Conservation (phyloP, 805 yeast genomes). For the Saccharomycopsis capsularis region DNA sequence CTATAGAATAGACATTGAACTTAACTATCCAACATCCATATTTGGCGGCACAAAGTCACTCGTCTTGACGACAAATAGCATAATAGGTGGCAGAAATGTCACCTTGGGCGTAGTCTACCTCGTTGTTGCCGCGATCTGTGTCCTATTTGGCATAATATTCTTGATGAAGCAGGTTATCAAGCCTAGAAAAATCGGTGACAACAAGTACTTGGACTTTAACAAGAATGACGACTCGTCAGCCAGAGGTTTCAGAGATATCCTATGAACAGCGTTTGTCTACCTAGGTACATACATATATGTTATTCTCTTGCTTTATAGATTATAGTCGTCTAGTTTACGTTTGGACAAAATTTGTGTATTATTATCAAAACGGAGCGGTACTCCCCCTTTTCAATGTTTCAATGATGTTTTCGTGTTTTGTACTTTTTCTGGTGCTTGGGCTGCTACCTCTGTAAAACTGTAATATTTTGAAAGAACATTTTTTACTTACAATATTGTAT, state of each 20-base stretch:
- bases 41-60: constrained; percentile 89
- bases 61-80: constrained; percentile 72
- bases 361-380: background rate
- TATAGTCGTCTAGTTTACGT: too few relatives aligned
- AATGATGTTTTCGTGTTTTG: background rate
- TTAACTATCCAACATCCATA: constrained; percentile 73
- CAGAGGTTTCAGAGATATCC: constrained; percentile 11
- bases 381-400: background rate
- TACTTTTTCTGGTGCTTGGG: background rate
- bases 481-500: too few relatives aligned
- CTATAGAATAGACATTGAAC: constrained; percentile 58
- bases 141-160: constrained; percentile 67
- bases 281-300: too few relatives aligned
- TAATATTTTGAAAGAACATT: background rate
- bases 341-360: too few relatives aligned
- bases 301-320: too few relatives aligned
- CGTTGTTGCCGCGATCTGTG: constrained; percentile 72
- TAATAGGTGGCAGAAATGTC: constrained; percentile 82
- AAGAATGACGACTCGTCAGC: constrained; percentile 2
- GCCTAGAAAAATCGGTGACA: constrained; percentile 78
- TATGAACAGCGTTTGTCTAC: background rate
- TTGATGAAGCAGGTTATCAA: constrained; percentile 72
- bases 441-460: background rate
- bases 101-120: constrained; percentile 80
- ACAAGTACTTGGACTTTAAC: constrained; percentile 15